Conservation (phyloP, 805 yeast genomes). For the Candida lessepsii region DNA sequence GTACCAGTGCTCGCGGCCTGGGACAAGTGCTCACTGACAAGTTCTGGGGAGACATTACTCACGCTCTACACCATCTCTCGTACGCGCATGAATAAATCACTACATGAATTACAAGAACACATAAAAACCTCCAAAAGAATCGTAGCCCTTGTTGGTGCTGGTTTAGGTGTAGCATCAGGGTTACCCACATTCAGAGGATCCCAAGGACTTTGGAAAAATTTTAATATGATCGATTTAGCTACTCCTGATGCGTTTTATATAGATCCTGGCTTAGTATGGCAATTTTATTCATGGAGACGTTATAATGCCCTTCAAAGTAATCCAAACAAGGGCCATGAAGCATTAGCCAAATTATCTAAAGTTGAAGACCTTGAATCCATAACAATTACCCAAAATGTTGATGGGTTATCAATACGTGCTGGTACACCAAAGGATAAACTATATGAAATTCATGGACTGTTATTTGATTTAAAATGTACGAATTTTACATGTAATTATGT, state of each 20-base stretch:
- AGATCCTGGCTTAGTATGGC: constrained; percentile 90
- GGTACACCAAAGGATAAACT: constrained; percentile 54
- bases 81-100: constrained; percentile 12
- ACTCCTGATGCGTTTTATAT: constrained; percentile 86
- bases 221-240: constrained; percentile 78
- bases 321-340: constrained; percentile 75
- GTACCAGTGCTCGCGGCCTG: background rate
- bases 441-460: constrained; percentile 75
- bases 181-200: constrained; percentile 70
- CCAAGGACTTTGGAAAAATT: constrained; percentile 75
- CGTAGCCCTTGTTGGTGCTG: constrained; percentile 77
- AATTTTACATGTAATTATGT: constrained; percentile 66
- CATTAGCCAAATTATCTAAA: constrained; percentile 62
- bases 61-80: background rate
- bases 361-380: constrained; percentile 38
- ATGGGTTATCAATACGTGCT: constrained; percentile 68
- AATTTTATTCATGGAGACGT: constrained; percentile 73
- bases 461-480: constrained; percentile 74
- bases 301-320: constrained; percentile 58
- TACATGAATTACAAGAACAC: constrained; percentile 50
- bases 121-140: constrained; percentile 46
- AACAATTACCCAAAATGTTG: constrained; percentile 82
- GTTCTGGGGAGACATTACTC: too few relatives aligned
- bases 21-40: background rate
- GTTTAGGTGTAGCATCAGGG: constrained; percentile 76